Conservation (phyloP, 1,284 basidiomycete genomes). For the Malassezia vespertilionis region DNA sequence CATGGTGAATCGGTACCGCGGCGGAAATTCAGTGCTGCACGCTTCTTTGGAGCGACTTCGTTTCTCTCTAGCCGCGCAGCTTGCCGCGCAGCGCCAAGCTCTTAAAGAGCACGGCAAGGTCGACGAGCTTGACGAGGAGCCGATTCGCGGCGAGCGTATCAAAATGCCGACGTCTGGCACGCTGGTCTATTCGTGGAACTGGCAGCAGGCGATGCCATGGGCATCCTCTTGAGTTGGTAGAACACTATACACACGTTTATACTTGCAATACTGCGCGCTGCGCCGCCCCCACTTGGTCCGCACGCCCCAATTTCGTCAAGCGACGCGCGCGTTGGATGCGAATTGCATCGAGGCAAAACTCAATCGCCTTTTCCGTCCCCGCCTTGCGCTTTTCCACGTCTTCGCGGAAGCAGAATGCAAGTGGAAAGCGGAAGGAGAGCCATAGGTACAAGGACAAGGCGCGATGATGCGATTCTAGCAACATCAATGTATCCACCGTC, state of each 20-base stretch:
- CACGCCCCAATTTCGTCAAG: slow-evolving; percentile 22
- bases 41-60: slow-evolving; percentile 24
- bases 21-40: slow-evolving; percentile 30
- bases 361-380: slow-evolving; percentile 61
- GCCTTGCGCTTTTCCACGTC: slow-evolving; percentile 56
- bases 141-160: slow-evolving; percentile 18
- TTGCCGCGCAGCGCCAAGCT: slow-evolving; percentile 9
- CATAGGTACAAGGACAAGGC: slow-evolving; percentile 74
- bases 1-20: slow-evolving; percentile 24
- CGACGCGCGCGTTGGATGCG: slow-evolving; percentile 33
- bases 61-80: slow-evolving; percentile 13
- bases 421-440: slow-evolving; percentile 66
- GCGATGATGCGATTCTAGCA: slow-evolving; percentile 73
- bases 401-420: slow-evolving; percentile 59
- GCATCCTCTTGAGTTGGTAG: background rate
- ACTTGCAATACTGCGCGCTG: background rate
- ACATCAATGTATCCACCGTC: slow-evolving; percentile 47
- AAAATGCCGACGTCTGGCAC: slow-evolving; percentile 13
- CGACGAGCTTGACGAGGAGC: slow-evolving; percentile 14
- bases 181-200: slow-evolving; percentile 16
- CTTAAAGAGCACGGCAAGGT: slow-evolving; percentile 6
- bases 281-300: slow-evolving; percentile 1
- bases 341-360: slow-evolving; percentile 49
- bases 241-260: background rate
- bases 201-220: slow-evolving; percentile 10